Evolutionary conservation across 805 yeast genomes (phyloP).

Genomic region (Wickerhamomyces chaumierensis): DNA sequence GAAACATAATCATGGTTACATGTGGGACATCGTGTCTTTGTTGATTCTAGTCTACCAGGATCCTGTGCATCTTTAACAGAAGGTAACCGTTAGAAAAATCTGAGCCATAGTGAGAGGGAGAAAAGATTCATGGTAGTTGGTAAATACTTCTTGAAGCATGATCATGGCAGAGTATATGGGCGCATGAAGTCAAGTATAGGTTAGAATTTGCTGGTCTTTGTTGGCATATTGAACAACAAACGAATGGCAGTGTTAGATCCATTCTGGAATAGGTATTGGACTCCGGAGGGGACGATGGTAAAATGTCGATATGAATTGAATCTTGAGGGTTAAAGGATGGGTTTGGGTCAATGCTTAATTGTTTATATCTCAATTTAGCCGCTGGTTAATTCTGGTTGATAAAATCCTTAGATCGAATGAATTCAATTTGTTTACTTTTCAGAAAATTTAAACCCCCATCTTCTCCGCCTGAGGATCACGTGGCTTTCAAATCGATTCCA

Average conservation of each 20-base stretch:
- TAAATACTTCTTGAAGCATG: constrained; percentile 16
- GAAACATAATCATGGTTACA: constrained; percentile 12
- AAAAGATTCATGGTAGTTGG: not conserved
- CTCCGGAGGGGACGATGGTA: no score
- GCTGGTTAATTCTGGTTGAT: no score
- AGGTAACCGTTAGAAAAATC: not conserved
- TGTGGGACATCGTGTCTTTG: constrained; percentile 7
- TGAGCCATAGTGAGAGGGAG: not conserved
- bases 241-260: constrained; percentile 19
- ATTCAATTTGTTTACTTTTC: no score
- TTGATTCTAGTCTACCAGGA: constrained; percentile 2
- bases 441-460: no score
- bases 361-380: no score
- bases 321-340: no score
- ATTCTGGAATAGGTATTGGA: no score
- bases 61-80: constrained; percentile 1
- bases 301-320: no score
- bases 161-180: constrained; percentile 24
- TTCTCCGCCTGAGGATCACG: no score
- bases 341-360: no score
- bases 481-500: no score
- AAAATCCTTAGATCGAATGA: no score
- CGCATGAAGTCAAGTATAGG: constrained; percentile 26
- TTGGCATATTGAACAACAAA: constrained; percentile 24
- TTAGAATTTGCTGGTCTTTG: constrained; percentile 12